phyloP scores from a whole-genome alignment of 441 rosid species.

The Dalechampia spathulata region DNA sequence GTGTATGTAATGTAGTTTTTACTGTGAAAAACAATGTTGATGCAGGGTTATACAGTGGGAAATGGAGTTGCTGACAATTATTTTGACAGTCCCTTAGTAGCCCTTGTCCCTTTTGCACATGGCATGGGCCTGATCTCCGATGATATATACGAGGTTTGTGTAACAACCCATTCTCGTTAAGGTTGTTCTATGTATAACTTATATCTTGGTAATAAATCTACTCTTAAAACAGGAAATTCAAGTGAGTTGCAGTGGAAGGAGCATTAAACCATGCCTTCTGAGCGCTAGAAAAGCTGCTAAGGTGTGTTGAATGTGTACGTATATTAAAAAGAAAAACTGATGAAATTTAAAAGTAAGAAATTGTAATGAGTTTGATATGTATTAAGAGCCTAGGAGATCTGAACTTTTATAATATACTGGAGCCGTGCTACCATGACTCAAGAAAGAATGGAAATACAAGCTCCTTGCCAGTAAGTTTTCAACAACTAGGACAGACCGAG shows the following conservation, averaged over 20 bases:
- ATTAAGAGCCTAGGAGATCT: slow-evolving; percentile 24
- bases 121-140: slow-evolving; percentile 53
- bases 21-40: not conserved
- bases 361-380: not conserved
- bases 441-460: slow-evolving; percentile 13
- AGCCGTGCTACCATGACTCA: slow-evolving; percentile 46
- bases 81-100: slow-evolving; percentile 22
- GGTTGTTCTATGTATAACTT: too few species aligned
- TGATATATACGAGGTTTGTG: slow-evolving; percentile 29
- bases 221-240: too few species aligned
- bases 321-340: too few species aligned
- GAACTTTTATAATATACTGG: slow-evolving; percentile 39
- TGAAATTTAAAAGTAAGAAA: too few species aligned
- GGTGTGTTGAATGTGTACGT: too few species aligned
- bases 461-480: slow-evolving; percentile 35
- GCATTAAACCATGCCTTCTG: too few species aligned
- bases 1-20: too few species aligned
- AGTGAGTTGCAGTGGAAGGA: too few species aligned
- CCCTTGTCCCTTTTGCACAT: slow-evolving; percentile 38
- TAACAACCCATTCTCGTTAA: not conserved
- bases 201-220: too few species aligned
- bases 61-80: slow-evolving; percentile 29
- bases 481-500: slow-evolving; percentile 35
- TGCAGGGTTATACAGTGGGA: slow-evolving; percentile 49
- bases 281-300: too few species aligned